phyloP scores from a whole-genome alignment of 352 stramenopile species.

The Pythium folliculosum region DNA sequence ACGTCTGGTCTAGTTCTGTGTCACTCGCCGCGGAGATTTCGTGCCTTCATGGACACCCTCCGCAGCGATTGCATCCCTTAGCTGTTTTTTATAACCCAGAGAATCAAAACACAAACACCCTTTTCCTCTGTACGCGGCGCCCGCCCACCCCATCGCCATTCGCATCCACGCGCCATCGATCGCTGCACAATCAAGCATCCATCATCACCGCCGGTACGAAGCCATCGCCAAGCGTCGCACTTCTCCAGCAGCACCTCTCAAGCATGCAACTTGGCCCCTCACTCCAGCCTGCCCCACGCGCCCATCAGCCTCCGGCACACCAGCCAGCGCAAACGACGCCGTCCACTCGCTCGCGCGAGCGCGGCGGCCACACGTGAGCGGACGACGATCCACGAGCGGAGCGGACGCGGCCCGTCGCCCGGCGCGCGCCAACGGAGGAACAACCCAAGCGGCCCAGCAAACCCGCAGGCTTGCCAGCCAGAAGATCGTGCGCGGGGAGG shows the following conservation, averaged over 20 bases:
- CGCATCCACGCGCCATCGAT: background rate
- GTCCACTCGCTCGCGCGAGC: slow-evolving; percentile 5
- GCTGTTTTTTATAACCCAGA: slow-evolving; percentile 3
- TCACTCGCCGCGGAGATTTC: too few relatives aligned
- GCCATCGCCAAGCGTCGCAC: background rate
- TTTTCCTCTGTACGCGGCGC: background rate
- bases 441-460: background rate
- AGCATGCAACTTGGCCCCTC: background rate
- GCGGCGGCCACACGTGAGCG: slow-evolving; percentile 6
- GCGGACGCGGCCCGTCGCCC: slow-evolving; percentile 1
- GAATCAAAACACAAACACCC: background rate
- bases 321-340: slow-evolving; percentile 11
- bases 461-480: background rate
- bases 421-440: too few relatives aligned
- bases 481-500: slow-evolving; percentile 2
- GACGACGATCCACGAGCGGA: slow-evolving; percentile 11
- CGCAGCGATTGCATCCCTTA: background rate
- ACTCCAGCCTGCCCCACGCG: background rate
- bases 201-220: background rate
- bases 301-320: background rate
- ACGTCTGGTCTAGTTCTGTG: too few relatives aligned
- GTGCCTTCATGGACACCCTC: too few relatives aligned
- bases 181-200: too few relatives aligned
- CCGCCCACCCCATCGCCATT: background rate
- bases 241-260: too few relatives aligned